Evolutionary conservation across 495 filamentous ascomycete species (phyloP).

Genomic region (Xylaria grammica): DNA sequence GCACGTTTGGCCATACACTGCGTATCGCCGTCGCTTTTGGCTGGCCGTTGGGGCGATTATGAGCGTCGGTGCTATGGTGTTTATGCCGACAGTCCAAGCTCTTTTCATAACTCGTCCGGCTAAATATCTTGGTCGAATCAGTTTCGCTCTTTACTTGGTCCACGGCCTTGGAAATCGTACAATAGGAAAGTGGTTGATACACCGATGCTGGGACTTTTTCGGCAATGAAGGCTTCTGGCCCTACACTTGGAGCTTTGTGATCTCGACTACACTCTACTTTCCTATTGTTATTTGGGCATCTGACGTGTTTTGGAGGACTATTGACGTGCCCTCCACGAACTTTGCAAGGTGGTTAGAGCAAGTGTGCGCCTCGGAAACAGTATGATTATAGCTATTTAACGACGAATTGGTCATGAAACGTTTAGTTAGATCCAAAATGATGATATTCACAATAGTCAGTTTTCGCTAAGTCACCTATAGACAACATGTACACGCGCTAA

Average conservation of each 20-base stretch:
- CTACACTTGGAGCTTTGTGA: conserved; percentile 54
- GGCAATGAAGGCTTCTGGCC: conserved; percentile 56
- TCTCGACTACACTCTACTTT: conserved; percentile 54
- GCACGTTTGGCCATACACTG: conserved; percentile 39
- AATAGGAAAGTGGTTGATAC: conserved; percentile 58
- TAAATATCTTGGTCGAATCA: conserved; percentile 63
- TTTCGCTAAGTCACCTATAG: not conserved
- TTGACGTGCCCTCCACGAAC: conserved; percentile 61
- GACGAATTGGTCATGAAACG: too few species aligned
- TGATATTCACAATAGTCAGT: not conserved
- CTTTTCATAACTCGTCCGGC: conserved; percentile 57
- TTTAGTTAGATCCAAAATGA: not conserved
- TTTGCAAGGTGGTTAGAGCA: conserved; percentile 61
- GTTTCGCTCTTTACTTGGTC: conserved; percentile 63
- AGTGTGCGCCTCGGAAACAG: conserved; percentile 25
- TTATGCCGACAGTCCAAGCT: conserved; percentile 53
- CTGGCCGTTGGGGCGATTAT: conserved; percentile 54
- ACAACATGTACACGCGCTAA: not conserved
- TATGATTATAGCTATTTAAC: not conserved
- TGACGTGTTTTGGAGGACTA: conserved; percentile 63
- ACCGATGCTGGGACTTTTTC: conserved; percentile 56
- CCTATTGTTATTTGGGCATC: conserved; percentile 59
- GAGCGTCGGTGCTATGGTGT: conserved; percentile 57
- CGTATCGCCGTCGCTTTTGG: conserved; percentile 38
- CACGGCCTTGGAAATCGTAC: conserved; percentile 61